Evolutionary conservation across 2,329 filamentous ascomycete genomes (phyloP).

Genomic region (Diplodia scrobiculata): DNA sequence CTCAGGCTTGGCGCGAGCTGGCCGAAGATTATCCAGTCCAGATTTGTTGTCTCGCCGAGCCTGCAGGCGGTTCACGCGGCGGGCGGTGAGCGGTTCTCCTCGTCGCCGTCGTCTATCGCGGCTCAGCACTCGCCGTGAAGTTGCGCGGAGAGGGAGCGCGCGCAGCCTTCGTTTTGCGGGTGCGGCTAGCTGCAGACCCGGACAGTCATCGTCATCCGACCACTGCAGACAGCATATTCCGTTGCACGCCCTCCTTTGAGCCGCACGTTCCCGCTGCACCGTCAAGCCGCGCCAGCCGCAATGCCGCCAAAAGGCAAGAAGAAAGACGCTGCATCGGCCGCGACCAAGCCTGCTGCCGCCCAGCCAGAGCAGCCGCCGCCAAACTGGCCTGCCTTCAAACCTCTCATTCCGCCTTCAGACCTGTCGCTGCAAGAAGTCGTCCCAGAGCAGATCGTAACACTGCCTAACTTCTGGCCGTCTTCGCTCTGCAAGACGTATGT

Average conservation of each 20-base stretch:
- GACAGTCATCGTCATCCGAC: constrained; percentile 18
- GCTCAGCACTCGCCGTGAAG: not conserved
- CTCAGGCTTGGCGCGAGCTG: constrained; percentile 13
- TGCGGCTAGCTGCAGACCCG: not conserved
- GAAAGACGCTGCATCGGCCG: constrained; percentile 29
- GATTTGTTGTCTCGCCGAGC: constrained; percentile 21
- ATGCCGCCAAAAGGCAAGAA: constrained; percentile 43
- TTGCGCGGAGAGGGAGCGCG: not conserved
- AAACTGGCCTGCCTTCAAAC: constrained; percentile 73
- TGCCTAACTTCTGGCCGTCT: constrained; percentile 73
- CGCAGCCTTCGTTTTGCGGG: not conserved
- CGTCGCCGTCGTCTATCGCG: not conserved
- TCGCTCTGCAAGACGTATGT: constrained; percentile 76
- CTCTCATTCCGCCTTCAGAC: constrained; percentile 66
- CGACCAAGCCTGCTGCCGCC: constrained; percentile 16
- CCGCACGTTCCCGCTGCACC: not conserved
- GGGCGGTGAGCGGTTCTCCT: constrained; percentile 12
- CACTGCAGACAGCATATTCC: not conserved
- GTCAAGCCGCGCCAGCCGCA: not conserved
- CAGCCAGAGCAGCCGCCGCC: constrained; percentile 42
- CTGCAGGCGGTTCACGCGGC: not conserved
- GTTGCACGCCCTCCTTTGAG: not conserved
- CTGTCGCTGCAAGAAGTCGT: constrained; percentile 62
- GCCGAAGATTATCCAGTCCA: constrained; percentile 22
- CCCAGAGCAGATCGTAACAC: constrained; percentile 69